A percentile compares a stretch with the other conserved stretches of the same genome.
Conservation (phyloP, 179 eudicot species). For the Corrigiola litoralis region DNA sequence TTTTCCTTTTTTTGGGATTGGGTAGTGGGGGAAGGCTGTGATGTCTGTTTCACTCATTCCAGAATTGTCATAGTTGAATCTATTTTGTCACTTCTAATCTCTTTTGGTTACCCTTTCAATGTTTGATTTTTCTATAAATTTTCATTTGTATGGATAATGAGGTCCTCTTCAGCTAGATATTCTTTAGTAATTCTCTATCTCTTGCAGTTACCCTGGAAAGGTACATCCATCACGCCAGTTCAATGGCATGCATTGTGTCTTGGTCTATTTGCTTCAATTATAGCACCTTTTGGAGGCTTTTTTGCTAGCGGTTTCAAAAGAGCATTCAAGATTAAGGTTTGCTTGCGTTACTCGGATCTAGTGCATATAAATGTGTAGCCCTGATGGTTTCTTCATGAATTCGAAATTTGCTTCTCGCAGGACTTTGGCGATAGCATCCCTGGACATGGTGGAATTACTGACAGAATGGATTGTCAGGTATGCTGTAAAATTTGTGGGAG, state of each 20-base stretch:
- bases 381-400: neutral
- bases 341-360: neutral
- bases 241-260: conserved; percentile 92
- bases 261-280: conserved; percentile 89
- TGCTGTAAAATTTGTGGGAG: neutral
- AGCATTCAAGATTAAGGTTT: conserved; percentile 95
- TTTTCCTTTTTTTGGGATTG: no score
- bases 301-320: conserved; percentile 96
- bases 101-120: no score
- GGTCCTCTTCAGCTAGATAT: neutral
- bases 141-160: no score
- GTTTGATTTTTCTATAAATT: no score
- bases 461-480: conserved; percentile 99
- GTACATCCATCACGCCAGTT: conserved; percentile 64
- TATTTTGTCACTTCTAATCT: no score
- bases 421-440: conserved; percentile 99
- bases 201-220: conserved; percentile 77
- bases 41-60: no score
- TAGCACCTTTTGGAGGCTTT: conserved; percentile 98
- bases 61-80: no score
- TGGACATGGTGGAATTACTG: conserved; percentile 97
- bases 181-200: conserved; percentile 12
- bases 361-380: neutral
- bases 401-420: conserved; percentile 39
- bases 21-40: no score